Evolutionary conservation across 1,284 basidiomycete species (phyloP).

Genomic region (Vanrija sp.): DNA sequence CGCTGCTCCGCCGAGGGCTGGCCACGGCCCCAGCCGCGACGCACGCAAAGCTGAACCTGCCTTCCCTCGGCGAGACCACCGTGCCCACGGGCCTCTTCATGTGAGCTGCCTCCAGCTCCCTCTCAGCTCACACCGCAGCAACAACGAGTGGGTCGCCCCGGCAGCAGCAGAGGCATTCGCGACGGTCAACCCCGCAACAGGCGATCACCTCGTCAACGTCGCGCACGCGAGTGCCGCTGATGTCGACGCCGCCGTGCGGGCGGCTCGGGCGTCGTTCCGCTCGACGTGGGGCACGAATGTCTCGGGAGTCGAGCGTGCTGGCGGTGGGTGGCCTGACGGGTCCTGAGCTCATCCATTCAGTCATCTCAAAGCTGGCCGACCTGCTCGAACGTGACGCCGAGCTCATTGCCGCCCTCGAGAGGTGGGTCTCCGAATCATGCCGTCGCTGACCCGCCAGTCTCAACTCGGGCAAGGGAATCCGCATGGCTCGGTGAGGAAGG

Average conservation of each 20-base stretch:
- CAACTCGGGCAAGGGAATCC: conserved; percentile 78
- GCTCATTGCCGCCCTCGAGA: conserved; percentile 70
- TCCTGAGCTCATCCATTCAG: background rate
- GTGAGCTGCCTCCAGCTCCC: conserved; percentile 11
- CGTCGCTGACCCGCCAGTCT: conserved; percentile 29
- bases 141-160: conserved; percentile 37
- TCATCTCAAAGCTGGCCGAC: conserved; percentile 83
- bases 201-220: conserved; percentile 43
- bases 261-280: conserved; percentile 74
- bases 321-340: conserved; percentile 26
- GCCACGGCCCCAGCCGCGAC: background rate
- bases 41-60: conserved; percentile 22
- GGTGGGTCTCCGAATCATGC: background rate
- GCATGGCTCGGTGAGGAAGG: conserved; percentile 56
- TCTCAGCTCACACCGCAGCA: conserved; percentile 14
- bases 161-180: conserved; percentile 27
- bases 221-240: conserved; percentile 53
- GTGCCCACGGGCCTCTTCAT: conserved; percentile 84
- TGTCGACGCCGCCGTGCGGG: conserved; percentile 74
- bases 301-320: conserved; percentile 72
- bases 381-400: conserved; percentile 76
- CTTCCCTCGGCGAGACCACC: conserved; percentile 50
- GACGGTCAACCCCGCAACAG: conserved; percentile 54
- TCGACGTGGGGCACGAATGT: conserved; percentile 87
- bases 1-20: too few relatives aligned